Evolutionary conservation across 257 asterid species (phyloP).

Genomic region (Voacanga thouarsii): DNA sequence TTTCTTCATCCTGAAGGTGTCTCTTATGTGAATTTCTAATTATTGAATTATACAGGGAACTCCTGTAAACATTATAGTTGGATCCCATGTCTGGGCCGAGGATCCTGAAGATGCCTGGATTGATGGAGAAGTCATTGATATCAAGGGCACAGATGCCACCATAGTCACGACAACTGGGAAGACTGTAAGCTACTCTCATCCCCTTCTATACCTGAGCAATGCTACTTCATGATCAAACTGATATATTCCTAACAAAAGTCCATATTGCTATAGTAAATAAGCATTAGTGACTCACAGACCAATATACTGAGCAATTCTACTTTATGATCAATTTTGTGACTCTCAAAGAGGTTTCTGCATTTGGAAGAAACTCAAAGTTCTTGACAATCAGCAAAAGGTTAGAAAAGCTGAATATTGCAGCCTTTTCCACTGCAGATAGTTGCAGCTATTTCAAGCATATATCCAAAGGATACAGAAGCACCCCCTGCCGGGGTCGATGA

Average conservation of each 20-base stretch:
- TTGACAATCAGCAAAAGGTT: not conserved
- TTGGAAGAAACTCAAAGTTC: conserved; percentile 10
- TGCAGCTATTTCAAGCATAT: conserved; percentile 78
- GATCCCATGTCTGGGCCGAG: conserved; percentile 91
- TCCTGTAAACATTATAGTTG: conserved; percentile 82
- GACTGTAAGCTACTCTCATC: conserved; percentile 47
- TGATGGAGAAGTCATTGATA: conserved; percentile 72
- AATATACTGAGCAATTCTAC: not conserved
- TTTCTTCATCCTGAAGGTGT: conserved; percentile 12
- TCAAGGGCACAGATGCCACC: conserved; percentile 65
- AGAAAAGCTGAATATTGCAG: conserved; percentile 19
- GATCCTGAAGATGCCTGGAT: conserved; percentile 86
- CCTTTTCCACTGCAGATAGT: conserved; percentile 49
- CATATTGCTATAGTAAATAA: not conserved
- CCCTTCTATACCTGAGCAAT: not conserved
- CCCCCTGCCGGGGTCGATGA: conserved; percentile 96
- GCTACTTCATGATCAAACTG: not conserved
- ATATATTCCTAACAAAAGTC: not conserved
- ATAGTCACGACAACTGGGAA: conserved; percentile 58
- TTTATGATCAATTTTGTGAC: not conserved
- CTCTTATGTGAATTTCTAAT: conserved; percentile 15
- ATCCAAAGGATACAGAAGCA: conserved; percentile 90
- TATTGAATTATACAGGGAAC: conserved; percentile 68
- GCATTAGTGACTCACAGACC: not conserved
- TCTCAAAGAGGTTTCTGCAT: not conserved